Evolutionary conservation across 495 filamentous ascomycete species (phyloP).

Genomic region (Talaromyces trachyspermus): DNA sequence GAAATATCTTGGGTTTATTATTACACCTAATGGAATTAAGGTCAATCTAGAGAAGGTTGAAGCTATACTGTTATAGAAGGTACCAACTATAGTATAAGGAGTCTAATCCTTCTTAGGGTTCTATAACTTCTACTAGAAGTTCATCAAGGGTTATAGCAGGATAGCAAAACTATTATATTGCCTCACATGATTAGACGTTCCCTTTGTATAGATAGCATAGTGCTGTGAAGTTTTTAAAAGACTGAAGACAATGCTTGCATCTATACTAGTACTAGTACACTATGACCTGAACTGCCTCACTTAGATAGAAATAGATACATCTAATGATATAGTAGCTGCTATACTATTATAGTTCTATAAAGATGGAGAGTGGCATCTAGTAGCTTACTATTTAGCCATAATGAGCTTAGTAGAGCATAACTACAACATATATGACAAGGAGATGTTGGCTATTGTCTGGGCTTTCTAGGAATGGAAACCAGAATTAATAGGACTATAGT

Average conservation of each 20-base stretch:
- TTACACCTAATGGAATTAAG: constrained; percentile 13
- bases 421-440: constrained; percentile 26
- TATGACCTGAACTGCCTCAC: constrained; percentile 8
- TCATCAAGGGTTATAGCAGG: constrained; percentile 18
- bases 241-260: constrained; percentile 8
- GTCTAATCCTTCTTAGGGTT: constrained; percentile 22
- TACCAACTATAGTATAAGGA: constrained; percentile 11
- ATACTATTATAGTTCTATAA: constrained; percentile 11
- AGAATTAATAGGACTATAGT: constrained; percentile 12
- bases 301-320: constrained; percentile 15
- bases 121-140: constrained; percentile 28
- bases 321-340: constrained; percentile 8
- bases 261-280: constrained; percentile 8
- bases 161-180: constrained; percentile 10
- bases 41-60: constrained; percentile 18
- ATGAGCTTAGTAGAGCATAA: constrained; percentile 12
- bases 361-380: constrained; percentile 8
- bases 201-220: constrained; percentile 38
- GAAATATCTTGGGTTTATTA: constrained; percentile 19
- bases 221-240: constrained; percentile 54
- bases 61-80: constrained; percentile 17
- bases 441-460: constrained; percentile 15
- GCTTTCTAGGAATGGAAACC: constrained; percentile 22
- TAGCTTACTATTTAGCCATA: constrained; percentile 23
- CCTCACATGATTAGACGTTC: constrained; percentile 12